Conservation (phyloP, 1,139 yeast genomes). For the Protomyces inundatus region DNA sequence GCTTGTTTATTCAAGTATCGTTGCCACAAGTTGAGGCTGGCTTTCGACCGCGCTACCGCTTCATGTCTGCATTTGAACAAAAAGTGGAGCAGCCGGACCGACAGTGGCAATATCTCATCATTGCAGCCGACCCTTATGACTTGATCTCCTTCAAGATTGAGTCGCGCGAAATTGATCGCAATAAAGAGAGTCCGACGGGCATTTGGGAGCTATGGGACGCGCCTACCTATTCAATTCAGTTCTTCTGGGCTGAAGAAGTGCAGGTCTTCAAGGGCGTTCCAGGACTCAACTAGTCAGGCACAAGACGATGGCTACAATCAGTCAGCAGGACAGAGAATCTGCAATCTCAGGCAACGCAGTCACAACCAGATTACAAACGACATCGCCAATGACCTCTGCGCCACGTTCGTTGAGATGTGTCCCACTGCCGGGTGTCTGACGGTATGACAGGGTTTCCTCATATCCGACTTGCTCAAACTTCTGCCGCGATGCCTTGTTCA, state of each 20-base stretch:
- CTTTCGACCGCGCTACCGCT: constrained; percentile 56
- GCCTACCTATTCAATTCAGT: constrained; percentile 63
- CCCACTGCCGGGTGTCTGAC: background rate
- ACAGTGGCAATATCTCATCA: constrained; percentile 58
- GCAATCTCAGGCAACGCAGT: background rate
- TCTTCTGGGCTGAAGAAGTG: constrained; percentile 46
- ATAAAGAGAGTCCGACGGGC: constrained; percentile 38
- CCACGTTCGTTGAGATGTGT: background rate
- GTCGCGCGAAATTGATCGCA: constrained; percentile 50
- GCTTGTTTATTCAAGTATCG: constrained; percentile 56
- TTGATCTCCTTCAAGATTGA: constrained; percentile 68
- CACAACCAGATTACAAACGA: background rate
- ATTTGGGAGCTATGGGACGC: constrained; percentile 71
- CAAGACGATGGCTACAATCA: no score
- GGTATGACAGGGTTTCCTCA: background rate
- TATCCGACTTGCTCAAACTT: background rate
- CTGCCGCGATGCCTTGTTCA: background rate
- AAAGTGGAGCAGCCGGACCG: constrained; percentile 45
- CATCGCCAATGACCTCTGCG: background rate
- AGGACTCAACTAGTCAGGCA: constrained; percentile 3
- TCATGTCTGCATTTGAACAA: constrained; percentile 73
- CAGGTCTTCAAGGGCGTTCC: constrained; percentile 30
- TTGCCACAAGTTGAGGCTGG: constrained; percentile 47
- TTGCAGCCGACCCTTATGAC: constrained; percentile 81
- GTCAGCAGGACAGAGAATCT: background rate